phyloP scores from a whole-genome alignment of 441 rosid genomes.

The Biscutella laevigata region DNA sequence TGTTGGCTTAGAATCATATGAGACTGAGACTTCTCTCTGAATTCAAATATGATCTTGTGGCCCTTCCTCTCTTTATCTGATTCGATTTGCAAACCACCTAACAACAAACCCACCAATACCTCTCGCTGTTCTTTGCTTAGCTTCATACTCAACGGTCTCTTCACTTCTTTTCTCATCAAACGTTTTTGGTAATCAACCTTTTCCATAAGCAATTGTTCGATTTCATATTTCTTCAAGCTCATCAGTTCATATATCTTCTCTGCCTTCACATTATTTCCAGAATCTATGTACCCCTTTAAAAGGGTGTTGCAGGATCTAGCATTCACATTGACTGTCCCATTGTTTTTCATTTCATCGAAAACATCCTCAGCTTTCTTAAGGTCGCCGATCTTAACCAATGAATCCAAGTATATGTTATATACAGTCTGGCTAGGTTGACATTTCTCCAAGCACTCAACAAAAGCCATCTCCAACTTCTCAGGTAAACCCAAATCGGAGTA shows the following conservation, averaged over 20 bases:
- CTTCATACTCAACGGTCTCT: slow-evolving; percentile 49
- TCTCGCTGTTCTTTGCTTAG: slow-evolving; percentile 78
- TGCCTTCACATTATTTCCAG: slow-evolving; percentile 50
- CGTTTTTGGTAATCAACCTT: slow-evolving; percentile 45
- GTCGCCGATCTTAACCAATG: slow-evolving; percentile 47
- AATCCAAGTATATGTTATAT: slow-evolving; percentile 63
- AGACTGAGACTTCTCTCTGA: slow-evolving; percentile 39
- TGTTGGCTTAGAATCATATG: slow-evolving; percentile 52
- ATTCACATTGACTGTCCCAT: slow-evolving; percentile 43
- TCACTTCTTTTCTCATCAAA: slow-evolving; percentile 44
- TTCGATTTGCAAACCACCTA: slow-evolving; percentile 72
- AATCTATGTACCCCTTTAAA: slow-evolving; percentile 47
- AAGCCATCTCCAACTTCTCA: slow-evolving; percentile 44
- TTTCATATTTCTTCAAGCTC: slow-evolving; percentile 62
- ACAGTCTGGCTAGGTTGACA: slow-evolving; percentile 55
- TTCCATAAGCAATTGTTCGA: slow-evolving; percentile 48
- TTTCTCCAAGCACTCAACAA: slow-evolving; percentile 49
- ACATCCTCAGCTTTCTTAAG: slow-evolving; percentile 54
- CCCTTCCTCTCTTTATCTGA: slow-evolving; percentile 50
- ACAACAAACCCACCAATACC: slow-evolving; percentile 66
- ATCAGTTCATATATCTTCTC: slow-evolving; percentile 57
- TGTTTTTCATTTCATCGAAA: slow-evolving; percentile 45
- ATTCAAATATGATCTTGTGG: slow-evolving; percentile 54
- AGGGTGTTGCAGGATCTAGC: slow-evolving; percentile 63
- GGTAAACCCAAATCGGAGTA: slow-evolving; percentile 50